Evolutionary conservation across 2,329 filamentous ascomycete genomes (phyloP), one percentile per base, ranked within the genome.

Genomic region (Penicillium sp.): DNA sequence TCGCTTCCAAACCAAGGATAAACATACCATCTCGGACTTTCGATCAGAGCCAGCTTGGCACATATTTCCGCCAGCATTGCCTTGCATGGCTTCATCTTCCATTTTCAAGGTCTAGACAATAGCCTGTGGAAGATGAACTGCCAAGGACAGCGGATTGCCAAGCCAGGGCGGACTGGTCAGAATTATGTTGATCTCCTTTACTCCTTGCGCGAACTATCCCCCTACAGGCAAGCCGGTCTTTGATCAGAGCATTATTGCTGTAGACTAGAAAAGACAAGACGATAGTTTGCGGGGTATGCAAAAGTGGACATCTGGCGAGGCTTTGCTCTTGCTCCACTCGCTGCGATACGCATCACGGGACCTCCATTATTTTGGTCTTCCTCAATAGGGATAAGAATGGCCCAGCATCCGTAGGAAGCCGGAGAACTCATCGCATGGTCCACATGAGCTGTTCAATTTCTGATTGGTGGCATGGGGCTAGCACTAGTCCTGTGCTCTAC

Each of bases 131-230:
- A 43, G 19, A 25, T 37, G 35, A 13, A 22, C 13, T 33, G 48
- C 26, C 48, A 35, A 51, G 30, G 30, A 35, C 28, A 19, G 22
- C 48, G 48, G 30, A 35, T 35, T 33, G 19, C 49, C 49, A 52
- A 52, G 49, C 33, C 49, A 37, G 49, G 49, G 35, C 33, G 22
- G 14, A 26, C 19, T n/a, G 35, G 35, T n/a, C 13, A 8, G 35
- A 35, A 40, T n/a, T 1, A 53, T 53, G 51, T n/a, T 16, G 51
- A 53, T 40, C 51, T 53, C 25, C 51, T 53, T 35, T 22, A 13
- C 19, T 19, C 51, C 25, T 40, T 53, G 51, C 51, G 33, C 7
- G 13, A 53, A 14, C 35, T 16, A 37, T n/a, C n/a, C 6, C 51
- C 26, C 1, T 48, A 11, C 2, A 30, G 45, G 5, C 10, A 16